A percentile compares a stretch with the other conserved stretches of the same genome.
Evolutionary conservation across 345 rosid genomes (phyloP).

Genomic region (Eutrema japonicum): DNA sequence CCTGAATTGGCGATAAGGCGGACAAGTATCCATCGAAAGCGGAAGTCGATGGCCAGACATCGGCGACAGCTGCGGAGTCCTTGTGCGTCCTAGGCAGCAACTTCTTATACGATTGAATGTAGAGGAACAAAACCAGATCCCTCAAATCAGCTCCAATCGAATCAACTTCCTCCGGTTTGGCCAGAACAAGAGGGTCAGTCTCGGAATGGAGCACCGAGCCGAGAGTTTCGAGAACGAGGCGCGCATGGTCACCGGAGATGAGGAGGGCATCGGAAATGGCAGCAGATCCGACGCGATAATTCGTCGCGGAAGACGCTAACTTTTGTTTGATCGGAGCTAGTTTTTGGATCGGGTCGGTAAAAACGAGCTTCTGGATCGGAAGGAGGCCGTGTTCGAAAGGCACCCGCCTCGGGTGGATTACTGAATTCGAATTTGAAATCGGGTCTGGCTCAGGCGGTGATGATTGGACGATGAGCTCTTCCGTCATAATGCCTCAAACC

Average conservation of each 20-base stretch:
- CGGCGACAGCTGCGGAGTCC: constrained; percentile 91
- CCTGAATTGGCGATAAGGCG: constrained; percentile 97
- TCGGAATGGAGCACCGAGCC: constrained; percentile 82
- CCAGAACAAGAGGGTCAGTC: constrained; percentile 70
- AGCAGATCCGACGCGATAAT: constrained; percentile 64
- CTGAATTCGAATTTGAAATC: constrained; percentile 42
- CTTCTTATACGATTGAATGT: constrained; percentile 94
- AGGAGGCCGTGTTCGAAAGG: constrained; percentile 96
- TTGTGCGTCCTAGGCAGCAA: constrained; percentile 84
- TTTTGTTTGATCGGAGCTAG: constrained; percentile 70
- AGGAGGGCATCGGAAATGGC: constrained; percentile 72
- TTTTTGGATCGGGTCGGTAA: constrained; percentile 72
- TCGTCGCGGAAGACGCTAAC: constrained; percentile 45
- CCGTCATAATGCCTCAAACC: constrained; percentile 52
- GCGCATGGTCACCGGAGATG: constrained; percentile 85
- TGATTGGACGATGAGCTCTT: constrained; percentile 49
- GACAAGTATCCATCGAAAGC: constrained; percentile 97
- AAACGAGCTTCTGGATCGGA: constrained; percentile 81
- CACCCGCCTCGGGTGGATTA: constrained; percentile 85
- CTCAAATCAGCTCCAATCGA: constrained; percentile 72
- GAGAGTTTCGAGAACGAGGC: constrained; percentile 82
- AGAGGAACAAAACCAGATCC: constrained; percentile 86
- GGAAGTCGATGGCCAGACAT: constrained; percentile 98
- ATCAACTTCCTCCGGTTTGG: constrained; percentile 58
- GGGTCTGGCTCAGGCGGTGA: constrained; percentile 45